Base-by-base conservation (phyloP, 441 rosid species). In the Manihot esculenta region DNA sequence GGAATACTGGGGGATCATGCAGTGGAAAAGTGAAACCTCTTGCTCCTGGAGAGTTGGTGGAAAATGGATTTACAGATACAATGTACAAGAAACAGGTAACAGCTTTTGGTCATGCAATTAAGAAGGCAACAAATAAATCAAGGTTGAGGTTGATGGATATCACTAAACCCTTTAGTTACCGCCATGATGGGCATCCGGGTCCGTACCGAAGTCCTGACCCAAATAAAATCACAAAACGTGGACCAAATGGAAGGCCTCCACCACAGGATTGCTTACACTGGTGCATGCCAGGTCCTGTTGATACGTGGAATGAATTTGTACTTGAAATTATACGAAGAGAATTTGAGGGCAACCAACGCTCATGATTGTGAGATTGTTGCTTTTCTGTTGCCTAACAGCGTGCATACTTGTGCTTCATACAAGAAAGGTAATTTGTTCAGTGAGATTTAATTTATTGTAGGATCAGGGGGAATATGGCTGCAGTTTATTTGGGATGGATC, bases 221-320 rank as follows among this genome's bases (percentile, higher is more conserved):
- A 7, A 87, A 92, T 35, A 94, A 90, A 81, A 74, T 80, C 68
- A 90, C 94, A 1, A 84, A 90, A 80, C 89, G 96, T 0, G 89
- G 96, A 45, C 87, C 92, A 0, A 85, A 88, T 66, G 99, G 98
- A 64, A 84, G 49, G 78, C 98, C 98, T 20, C 99, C 97, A 0
- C 94, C 98, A 0, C 99, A 94, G 76, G 99, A 94, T 73, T 94
- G 98, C 85, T 80, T 94, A 64, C 99, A 94, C 81, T 94, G 98
- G 99, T 94, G 98, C 90, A 92, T 94, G 99, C 96, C 96, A 0
- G 99, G 99, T 26, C 98, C 99, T 0, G 90, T 94, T 0, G 99
- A 94, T 74, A 85, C 87, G 45, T 94, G 99, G 98, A 94, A 92
- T 42, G 99, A 94, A 72, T 71, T 94, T 61, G 93, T 92, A 66